These are phyloP conservation scores for Colletotrichum sp. DNA, from an alignment of 2,329 filamentous ascomycete genomes.

Conservation along the genomic window DNA sequence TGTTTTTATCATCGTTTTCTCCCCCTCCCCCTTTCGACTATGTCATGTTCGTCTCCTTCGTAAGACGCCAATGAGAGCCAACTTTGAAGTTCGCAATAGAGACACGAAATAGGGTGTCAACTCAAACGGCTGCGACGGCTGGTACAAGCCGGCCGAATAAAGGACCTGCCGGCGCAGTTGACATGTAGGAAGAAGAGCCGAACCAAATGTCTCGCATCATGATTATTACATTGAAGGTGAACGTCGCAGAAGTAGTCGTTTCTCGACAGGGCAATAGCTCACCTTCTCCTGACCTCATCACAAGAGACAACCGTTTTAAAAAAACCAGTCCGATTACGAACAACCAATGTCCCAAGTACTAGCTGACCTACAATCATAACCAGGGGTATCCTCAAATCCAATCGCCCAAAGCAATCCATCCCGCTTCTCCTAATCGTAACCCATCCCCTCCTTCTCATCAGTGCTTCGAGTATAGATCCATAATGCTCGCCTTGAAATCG, in stretches of 20 bases:
- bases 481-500: constrained; percentile 41
- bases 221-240: not conserved
- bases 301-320: not conserved
- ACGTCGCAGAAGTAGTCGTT: not conserved
- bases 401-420: not conserved
- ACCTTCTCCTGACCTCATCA: not conserved
- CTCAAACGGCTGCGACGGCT: not conserved
- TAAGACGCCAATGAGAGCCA: not conserved
- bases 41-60: not conserved
- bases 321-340: not conserved
- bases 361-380: not conserved
- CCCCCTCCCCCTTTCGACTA: not conserved
- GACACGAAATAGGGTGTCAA: not conserved
- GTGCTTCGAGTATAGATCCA: constrained; percentile 33
- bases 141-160: not conserved
- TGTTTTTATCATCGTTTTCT: not conserved
- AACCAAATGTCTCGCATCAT: not conserved
- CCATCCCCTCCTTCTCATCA: not conserved
- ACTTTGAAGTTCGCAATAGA: not conserved
- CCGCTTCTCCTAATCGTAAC: not conserved
- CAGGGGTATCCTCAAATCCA: constrained; percentile 5
- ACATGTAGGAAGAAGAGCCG: not conserved
- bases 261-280: not conserved
- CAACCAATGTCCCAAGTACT: not conserved
- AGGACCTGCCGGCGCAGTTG: not conserved